phyloP scores from a whole-genome alignment of 176 grass and related monocot genomes.

The Oropetium thomaeum region DNA sequence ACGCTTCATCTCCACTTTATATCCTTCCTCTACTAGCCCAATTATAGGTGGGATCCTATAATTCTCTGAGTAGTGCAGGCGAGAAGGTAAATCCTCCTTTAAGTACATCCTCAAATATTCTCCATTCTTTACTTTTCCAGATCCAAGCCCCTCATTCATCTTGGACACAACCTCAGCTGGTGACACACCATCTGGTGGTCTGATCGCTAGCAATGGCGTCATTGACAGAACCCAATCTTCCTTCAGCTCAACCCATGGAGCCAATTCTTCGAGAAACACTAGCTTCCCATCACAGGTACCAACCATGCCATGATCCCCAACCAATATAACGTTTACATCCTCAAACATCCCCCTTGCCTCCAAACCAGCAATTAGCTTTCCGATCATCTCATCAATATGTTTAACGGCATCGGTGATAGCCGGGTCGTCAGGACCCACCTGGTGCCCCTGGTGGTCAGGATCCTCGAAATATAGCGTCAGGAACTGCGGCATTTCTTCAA shows the following conservation, averaged over 20 bases:
- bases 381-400: slow-evolving; percentile 66
- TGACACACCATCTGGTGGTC: slow-evolving; percentile 45
- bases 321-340: slow-evolving; percentile 79
- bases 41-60: slow-evolving; percentile 87
- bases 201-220: slow-evolving; percentile 70
- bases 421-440: slow-evolving; percentile 82
- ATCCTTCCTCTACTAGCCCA: slow-evolving; percentile 74
- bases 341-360: slow-evolving; percentile 76
- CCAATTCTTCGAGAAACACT: slow-evolving; percentile 61
- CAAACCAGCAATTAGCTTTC: slow-evolving; percentile 70
- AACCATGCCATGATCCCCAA: slow-evolving; percentile 94
- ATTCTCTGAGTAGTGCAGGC: slow-evolving; percentile 65
- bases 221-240: slow-evolving; percentile 66
- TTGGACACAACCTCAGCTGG: slow-evolving; percentile 63
- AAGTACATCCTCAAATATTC: slow-evolving; percentile 70
- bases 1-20: slow-evolving; percentile 62
- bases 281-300: slow-evolving; percentile 81
- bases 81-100: slow-evolving; percentile 75
- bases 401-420: slow-evolving; percentile 56
- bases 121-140: slow-evolving; percentile 72
- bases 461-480: slow-evolving; percentile 93
- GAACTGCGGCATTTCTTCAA: slow-evolving; percentile 62
- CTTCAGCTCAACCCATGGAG: slow-evolving; percentile 64
- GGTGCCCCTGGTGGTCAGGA: slow-evolving; percentile 89
- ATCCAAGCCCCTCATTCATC: slow-evolving; percentile 85